Base-by-base conservation (phyloP, 257 asterid species). In the Forsythia viridissima region DNA sequence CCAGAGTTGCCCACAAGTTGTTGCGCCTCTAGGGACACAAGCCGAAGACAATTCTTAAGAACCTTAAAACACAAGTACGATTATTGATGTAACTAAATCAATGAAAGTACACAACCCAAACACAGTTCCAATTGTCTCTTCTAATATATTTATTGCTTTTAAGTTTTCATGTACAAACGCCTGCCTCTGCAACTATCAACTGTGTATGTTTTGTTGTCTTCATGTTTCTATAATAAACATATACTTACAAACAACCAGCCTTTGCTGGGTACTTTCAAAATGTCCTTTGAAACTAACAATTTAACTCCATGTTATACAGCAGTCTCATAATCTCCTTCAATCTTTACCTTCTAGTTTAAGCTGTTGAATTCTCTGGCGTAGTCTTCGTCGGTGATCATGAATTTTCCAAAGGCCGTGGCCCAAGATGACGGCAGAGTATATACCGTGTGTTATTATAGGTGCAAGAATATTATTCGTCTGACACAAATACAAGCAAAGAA, bases 341-440 rank as follows among this genome's bases (percentile, higher is more conserved):
- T 11, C 57, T 52, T 84, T 82, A 13, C 82, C 88, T 67, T 88
- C 93, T 36, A 81, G 87, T 80, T 88, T 88, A 70, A 94, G 96
- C 85, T 83, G 90, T 63, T 85, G 94, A 77, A 94, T 92, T 82
- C 99, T 86, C 74, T 91, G 93, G 51, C 96, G 89, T 74, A 92
- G 84, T 78, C 89, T 87, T 71, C 88, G 79, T 66, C 91, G 97
- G 81, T 93, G 96, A 68, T 95, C 97, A 21, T 95, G 90, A 76
- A 93, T 95, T 86, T 95, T 95, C 97, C 97, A 91, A 1, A 95
- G 92, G 55, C 99, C 97, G 20, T 95, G 99, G 6, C 99, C 99
- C 84, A 95, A 80, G 68, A 93, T 82, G 16, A 95, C 94, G 2
- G 94, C 43, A 0, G 98, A 95, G 91, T 95, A 95, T 80, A 95